A percentile compares a stretch with the other conserved stretches of the same genome.
Evolutionary conservation across 1,139 yeast species (phyloP).

Genomic region (Sugiyamaella grinbergsii): DNA sequence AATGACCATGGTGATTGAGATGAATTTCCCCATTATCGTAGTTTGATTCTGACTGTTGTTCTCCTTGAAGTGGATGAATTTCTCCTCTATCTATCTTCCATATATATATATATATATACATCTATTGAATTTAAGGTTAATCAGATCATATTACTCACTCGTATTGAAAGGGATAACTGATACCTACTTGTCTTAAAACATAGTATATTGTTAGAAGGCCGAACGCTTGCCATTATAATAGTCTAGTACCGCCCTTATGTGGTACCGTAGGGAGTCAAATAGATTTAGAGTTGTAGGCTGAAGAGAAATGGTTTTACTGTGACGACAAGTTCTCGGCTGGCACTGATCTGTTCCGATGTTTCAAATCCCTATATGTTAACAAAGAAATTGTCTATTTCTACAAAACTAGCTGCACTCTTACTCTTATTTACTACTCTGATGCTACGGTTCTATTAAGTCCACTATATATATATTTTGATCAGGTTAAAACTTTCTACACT

Average conservation of each 20-base stretch:
- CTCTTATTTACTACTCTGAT: no score
- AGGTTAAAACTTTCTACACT: no score
- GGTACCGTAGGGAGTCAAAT: no score
- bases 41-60: background rate
- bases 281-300: no score
- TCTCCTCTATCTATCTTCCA: background rate
- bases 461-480: no score
- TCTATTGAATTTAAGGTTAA: background rate
- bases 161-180: no score
- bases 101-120: background rate
- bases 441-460: no score
- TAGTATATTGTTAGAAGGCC: background rate
- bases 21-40: background rate
- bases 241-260: no score
- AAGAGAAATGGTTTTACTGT: no score
- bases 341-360: no score
- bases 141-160: background rate
- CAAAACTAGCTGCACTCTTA: background rate
- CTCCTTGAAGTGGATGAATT: background rate
- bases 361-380: background rate
- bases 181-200: conserved; percentile 1
- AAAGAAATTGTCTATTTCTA: background rate
- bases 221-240: background rate
- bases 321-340: no score
- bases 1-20: background rate